Conservation (phyloP, 192 early-diverging fungal genomes). For the Umbelopsis sp. region DNA sequence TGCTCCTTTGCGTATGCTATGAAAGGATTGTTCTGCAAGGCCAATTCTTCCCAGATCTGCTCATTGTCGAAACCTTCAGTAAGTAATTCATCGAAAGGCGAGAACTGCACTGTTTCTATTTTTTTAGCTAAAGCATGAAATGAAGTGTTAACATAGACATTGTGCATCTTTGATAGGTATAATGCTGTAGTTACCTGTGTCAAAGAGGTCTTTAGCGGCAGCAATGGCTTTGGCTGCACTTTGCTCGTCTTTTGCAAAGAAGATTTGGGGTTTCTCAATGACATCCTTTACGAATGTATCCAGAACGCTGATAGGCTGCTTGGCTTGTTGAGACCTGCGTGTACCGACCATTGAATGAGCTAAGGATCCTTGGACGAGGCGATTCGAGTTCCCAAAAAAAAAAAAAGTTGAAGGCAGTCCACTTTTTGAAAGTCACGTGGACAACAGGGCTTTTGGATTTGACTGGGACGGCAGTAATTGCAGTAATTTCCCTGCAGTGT, state of each 20-base stretch:
- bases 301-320: not conserved
- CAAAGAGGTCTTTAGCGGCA: conserved; percentile 53
- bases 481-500: too few species aligned
- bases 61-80: conserved; percentile 75
- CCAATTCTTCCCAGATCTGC: conserved; percentile 95
- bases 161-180: not conserved
- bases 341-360: conserved; percentile 12
- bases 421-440: not conserved
- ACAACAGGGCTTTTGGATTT: too few species aligned
- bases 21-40: conserved; percentile 82
- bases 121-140: conserved; percentile 38
- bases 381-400: not conserved
- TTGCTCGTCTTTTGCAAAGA: conserved; percentile 40
- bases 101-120: conserved; percentile 49
- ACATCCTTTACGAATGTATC: conserved; percentile 35
- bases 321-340: not conserved
- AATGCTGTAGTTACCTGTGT: conserved; percentile 42
- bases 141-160: not conserved
- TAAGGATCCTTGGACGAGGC: not conserved
- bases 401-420: conserved; percentile 11
- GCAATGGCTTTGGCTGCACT: conserved; percentile 42
- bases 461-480: too few species aligned
- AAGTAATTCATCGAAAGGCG: conserved; percentile 61
- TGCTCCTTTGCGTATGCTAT: conserved; percentile 60
- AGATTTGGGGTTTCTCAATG: conserved; percentile 56